Base-by-base conservation (phyloP, 768 basidiomycete genomes). In the Boletus bicolor region DNA sequence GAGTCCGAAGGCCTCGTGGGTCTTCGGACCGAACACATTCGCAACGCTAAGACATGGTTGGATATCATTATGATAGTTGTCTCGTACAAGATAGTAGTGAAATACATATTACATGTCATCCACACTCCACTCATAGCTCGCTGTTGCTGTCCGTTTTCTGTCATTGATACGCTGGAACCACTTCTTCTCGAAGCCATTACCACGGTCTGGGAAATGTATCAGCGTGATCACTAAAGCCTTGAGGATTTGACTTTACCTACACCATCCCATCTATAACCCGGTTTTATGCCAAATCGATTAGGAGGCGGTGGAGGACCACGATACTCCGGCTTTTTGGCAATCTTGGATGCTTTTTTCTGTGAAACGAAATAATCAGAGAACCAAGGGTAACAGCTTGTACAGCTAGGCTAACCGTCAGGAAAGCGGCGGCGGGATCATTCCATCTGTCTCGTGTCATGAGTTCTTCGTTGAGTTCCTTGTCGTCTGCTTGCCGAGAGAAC, bases 401-500 rank as follows among this genome's bases (percentile, higher is more conserved):
- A 48, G 24, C 12, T 37, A 37, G 32, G 65, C 86, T 62, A 52
- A 96, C 95, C 57, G 90, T 89, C 58, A 98, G 71, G 77, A 98
- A 99, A 21, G 86, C 87, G 8, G 93, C 91, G 5, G 95, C 96
- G n/a, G 97, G 97, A 72, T 98, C 97, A 66, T 98, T 96, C 94
- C 95, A 98, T 15, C 92, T 70, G 38, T 90, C 87, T 65, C 85
- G 84, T 21, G 87, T 79, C 73, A 83, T 91, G 72, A 89, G 72
- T 59, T 92, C 87, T 55, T 89, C 87, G 63, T 98, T 99, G 64
- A 99, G 73, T 0, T 89, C 86, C 51, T 72, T 78, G 71, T 98
- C 97, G 62, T 98, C 89, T 4, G 81, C 89, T 62, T 82, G 80
- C 44, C 95, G 77, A 7, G 92, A 88, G 58, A 98, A 87, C 17